Evolutionary conservation across 2,329 filamentous ascomycete genomes (phyloP).

Genomic region (Arthroderma uncinatum): DNA sequence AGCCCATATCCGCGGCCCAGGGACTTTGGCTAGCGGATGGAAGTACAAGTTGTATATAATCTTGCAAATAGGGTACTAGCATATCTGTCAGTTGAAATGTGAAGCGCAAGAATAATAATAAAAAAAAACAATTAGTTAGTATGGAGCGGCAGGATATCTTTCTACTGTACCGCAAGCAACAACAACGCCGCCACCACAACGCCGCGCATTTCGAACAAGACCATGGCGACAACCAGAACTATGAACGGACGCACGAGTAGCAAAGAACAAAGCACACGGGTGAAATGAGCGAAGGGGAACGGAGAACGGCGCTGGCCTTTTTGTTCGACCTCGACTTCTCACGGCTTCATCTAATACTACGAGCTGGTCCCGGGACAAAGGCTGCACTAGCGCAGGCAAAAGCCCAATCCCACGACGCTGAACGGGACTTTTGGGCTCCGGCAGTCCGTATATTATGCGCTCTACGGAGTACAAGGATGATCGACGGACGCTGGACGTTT

Average conservation of each 20-base stretch:
- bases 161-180: not conserved
- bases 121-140: not conserved
- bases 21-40: constrained; percentile 19
- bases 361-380: not conserved
- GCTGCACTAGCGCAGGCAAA: not conserved
- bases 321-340: not conserved
- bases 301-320: not conserved
- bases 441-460: no score
- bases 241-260: no score
- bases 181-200: not conserved
- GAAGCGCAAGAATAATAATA: no score
- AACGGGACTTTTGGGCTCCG: not conserved
- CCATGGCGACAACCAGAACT: not conserved
- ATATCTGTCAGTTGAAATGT: not conserved
- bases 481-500: no score
- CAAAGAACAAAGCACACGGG: not conserved
- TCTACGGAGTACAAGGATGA: no score
- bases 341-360: not conserved
- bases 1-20: constrained; percentile 16
- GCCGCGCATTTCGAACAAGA: not conserved
- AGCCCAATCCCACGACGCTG: not conserved
- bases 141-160: not conserved
- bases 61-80: not conserved
- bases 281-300: not conserved
- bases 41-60: constrained; percentile 20